Evolutionary conservation across 495 filamentous ascomycete genomes (phyloP).

Genomic region (Penicillium pancosmium): DNA sequence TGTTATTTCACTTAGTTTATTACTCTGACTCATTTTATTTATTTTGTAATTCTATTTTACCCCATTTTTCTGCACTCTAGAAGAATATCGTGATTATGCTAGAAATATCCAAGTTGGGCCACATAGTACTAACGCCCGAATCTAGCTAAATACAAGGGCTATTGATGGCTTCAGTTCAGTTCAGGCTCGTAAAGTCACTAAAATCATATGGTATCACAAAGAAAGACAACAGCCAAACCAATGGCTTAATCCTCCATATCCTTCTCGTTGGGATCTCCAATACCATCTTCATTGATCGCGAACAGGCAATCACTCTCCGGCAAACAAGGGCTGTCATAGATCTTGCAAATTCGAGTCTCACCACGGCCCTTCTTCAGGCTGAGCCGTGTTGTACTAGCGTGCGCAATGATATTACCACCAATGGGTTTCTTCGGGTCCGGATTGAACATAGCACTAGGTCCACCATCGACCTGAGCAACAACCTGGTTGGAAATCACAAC

Average conservation of each 20-base stretch:
- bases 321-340: constrained; percentile 96
- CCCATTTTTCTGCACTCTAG: no score
- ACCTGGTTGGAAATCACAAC: constrained; percentile 99
- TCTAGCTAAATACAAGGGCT: constrained; percentile 6
- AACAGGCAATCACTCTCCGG: constrained; percentile 97
- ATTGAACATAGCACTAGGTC: constrained; percentile 96
- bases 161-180: constrained; percentile 16
- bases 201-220: constrained; percentile 24
- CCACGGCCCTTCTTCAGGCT: constrained; percentile 93
- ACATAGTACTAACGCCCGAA: no score
- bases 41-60: no score
- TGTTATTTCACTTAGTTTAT: no score
- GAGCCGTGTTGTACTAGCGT: constrained; percentile 87
- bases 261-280: constrained; percentile 93
- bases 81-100: background rate
- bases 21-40: no score
- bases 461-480: constrained; percentile 96
- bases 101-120: background rate
- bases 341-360: constrained; percentile 97
- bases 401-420: constrained; percentile 97
- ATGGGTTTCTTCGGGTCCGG: constrained; percentile 99
- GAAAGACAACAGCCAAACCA: constrained; percentile 1
- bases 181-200: constrained; percentile 38
- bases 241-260: constrained; percentile 71
- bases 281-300: constrained; percentile 95